These are phyloP conservation scores for Leccinum boreale DNA, from an alignment of 768 basidiomycete genomes.

Conservation along the genomic window DNA sequence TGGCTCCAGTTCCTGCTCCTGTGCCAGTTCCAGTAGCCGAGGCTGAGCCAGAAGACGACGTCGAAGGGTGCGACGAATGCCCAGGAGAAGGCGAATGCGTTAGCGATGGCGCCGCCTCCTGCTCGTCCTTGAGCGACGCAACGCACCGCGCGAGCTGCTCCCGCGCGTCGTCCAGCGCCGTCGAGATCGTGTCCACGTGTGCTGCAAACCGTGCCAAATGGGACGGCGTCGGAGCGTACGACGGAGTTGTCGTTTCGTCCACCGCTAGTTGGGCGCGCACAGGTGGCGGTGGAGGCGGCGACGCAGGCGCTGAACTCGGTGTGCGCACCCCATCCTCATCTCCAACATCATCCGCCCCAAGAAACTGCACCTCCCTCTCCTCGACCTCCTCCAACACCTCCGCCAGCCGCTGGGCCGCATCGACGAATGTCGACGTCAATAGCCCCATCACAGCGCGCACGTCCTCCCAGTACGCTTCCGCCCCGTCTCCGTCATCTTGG, in stretches of 20 bases:
- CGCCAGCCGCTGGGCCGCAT: slow-evolving; percentile 57
- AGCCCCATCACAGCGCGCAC: slow-evolving; percentile 72
- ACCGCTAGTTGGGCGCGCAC: slow-evolving; percentile 10
- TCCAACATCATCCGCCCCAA: slow-evolving; percentile 48
- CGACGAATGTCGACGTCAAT: slow-evolving; percentile 62
- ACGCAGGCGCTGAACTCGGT: not conserved
- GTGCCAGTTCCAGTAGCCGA: too few species aligned
- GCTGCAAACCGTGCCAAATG: slow-evolving; percentile 66
- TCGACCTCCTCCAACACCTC: slow-evolving; percentile 65
- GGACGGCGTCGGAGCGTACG: slow-evolving; percentile 75
- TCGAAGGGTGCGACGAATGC: slow-evolving; percentile 21
- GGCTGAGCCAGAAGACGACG: slow-evolving; percentile 10
- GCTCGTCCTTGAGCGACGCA: slow-evolving; percentile 46
- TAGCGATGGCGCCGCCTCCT: not conserved
- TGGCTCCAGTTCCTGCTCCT: too few species aligned
- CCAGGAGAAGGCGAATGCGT: slow-evolving; percentile 4
- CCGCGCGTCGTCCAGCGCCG: slow-evolving; percentile 68
- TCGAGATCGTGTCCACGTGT: slow-evolving; percentile 68
- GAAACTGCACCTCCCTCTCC: slow-evolving; percentile 33
- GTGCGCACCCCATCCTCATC: slow-evolving; percentile 13
- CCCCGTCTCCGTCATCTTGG: too few species aligned
- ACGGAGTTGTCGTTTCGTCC: slow-evolving; percentile 20
- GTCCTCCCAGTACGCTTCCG: slow-evolving; percentile 76
- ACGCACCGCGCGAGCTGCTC: slow-evolving; percentile 66
- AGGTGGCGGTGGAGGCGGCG: slow-evolving; percentile 12